Conservation (phyloP, 1,139 yeast species). For the Suhomyces maxii region DNA sequence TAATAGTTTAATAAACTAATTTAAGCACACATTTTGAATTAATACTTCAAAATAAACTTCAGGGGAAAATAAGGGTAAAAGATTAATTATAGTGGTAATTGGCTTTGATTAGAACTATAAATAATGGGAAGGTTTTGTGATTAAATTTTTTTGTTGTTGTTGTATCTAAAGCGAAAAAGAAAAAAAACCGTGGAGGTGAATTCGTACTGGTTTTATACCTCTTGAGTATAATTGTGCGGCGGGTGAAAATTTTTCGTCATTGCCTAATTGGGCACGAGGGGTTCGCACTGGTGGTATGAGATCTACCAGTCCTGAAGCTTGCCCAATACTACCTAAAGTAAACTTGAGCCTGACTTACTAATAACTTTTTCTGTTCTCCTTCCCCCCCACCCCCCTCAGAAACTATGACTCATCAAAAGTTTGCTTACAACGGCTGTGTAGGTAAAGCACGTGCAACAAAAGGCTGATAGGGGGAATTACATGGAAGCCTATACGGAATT, state of each 20-base stretch:
- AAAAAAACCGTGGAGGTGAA: constrained; percentile 3
- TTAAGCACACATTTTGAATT: constrained; percentile 38
- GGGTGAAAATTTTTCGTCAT: constrained; percentile 13
- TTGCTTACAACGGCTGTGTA: not conserved
- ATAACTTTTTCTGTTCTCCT: not conserved
- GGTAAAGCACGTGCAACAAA: not conserved
- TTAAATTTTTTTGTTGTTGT: constrained; percentile 5
- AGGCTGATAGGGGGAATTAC: not conserved
- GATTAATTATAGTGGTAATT: constrained; percentile 3
- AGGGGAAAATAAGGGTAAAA: constrained; percentile 10
- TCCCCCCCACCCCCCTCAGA: not conserved
- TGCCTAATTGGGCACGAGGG: constrained; percentile 6
- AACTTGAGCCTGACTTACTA: constrained; percentile 9
- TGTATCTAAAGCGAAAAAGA: constrained; percentile 3
- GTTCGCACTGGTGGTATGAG: constrained; percentile 1
- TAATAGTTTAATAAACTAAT: constrained; percentile 16
- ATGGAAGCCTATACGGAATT: too few relatives aligned
- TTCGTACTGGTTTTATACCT: constrained; percentile 10
- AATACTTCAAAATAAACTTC: constrained; percentile 9
- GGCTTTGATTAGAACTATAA: not conserved
- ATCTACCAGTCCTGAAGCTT: constrained; percentile 4
- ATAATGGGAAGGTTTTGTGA: not conserved
- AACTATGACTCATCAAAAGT: constrained; percentile 6
- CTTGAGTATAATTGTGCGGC: constrained; percentile 2
- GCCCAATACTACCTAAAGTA: constrained; percentile 1